Conservation (phyloP, 306 rosid species). For the Dalbergia cochinchinensis region DNA sequence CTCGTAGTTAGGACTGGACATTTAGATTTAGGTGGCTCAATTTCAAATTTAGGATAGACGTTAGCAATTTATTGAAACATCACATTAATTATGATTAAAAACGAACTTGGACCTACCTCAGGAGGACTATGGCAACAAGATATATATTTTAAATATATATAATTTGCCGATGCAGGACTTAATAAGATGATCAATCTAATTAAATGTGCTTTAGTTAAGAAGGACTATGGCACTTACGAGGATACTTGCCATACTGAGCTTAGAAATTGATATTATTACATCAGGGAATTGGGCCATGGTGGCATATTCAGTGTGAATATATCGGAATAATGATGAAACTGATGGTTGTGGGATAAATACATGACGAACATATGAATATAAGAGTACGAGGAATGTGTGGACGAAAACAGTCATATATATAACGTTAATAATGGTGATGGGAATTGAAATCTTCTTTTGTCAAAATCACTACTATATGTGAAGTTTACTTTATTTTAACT, state of each 20-base stretch:
- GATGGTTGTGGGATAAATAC: neutral
- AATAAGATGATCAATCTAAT: neutral
- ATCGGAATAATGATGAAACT: constrained; percentile 3
- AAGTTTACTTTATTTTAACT: too few species aligned
- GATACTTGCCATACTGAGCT: neutral
- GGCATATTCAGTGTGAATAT: constrained; percentile 26
- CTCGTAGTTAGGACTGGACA: neutral
- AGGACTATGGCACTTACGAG: constrained; percentile 2
- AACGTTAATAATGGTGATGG: neutral
- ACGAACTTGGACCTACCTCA: neutral
- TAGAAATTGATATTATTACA: neutral
- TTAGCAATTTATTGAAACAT: too few species aligned
- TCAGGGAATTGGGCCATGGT: constrained; percentile 23
- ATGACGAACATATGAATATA: neutral
- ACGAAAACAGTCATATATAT: neutral
- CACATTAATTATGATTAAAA: too few species aligned
- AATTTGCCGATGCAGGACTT: too few species aligned
- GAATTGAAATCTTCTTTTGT: too few species aligned
- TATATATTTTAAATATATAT: too few species aligned
- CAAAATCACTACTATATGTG: too few species aligned
- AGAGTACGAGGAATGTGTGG: constrained; percentile 28
- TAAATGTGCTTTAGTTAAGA: neutral
- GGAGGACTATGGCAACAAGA: too few species aligned
- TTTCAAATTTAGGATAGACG: neutral
- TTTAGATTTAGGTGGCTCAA: neutral